phyloP scores from a whole-genome alignment of 495 filamentous ascomycete genomes.

The Neurospora intermedia region DNA sequence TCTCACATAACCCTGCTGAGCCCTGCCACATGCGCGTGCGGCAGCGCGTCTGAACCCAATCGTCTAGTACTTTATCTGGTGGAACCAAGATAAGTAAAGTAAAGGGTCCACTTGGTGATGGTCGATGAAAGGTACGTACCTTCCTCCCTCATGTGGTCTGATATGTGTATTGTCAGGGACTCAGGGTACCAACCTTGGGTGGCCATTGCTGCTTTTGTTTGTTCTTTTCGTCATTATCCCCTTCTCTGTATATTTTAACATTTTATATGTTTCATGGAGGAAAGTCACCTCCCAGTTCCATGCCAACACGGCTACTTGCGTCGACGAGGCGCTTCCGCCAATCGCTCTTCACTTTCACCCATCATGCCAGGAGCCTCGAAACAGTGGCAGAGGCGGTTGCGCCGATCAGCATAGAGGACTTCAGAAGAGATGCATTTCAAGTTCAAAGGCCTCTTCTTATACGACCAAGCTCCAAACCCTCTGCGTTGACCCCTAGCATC shows the following conservation, averaged over 20 bases:
- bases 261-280: not conserved
- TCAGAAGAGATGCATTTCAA: constrained; percentile 1
- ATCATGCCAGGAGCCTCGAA: not conserved
- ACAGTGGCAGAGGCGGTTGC: not conserved
- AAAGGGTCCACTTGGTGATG: not conserved
- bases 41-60: not conserved
- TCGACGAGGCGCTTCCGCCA: not conserved
- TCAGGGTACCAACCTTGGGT: not conserved
- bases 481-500: not conserved
- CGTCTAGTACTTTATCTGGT: not conserved
- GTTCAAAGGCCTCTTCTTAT: not conserved
- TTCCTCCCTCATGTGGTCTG: not conserved
- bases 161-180: too few relatives aligned
- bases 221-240: not conserved
- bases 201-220: not conserved
- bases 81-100: not conserved
- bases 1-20: not conserved
- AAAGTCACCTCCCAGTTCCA: not conserved
- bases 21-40: not conserved
- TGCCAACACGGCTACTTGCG: not conserved
- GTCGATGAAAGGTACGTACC: not conserved
- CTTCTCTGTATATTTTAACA: not conserved
- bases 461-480: not conserved
- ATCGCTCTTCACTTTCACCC: not conserved
- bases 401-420: not conserved